Evolutionary conservation across 2,329 filamentous ascomycete species (phyloP).

Genomic region (Penicillium sp.): DNA sequence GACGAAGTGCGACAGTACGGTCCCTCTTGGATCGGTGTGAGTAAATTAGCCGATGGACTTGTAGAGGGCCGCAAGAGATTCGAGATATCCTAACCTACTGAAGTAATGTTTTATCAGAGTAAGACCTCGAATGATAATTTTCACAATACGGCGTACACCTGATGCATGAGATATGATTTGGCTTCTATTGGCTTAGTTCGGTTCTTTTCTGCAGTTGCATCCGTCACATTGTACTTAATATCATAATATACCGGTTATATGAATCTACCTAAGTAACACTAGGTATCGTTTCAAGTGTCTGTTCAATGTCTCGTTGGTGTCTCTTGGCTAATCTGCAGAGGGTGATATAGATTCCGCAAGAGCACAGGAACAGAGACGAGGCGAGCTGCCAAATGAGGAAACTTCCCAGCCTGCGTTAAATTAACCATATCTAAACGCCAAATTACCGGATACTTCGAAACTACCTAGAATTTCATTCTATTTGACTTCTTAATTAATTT

Average conservation of each 20-base stretch:
- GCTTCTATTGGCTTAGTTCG: not conserved
- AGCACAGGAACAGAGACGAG: too few species aligned
- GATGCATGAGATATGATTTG: conserved; percentile 8
- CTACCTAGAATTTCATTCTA: not conserved
- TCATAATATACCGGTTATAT: not conserved
- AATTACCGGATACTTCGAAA: not conserved
- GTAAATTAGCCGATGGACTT: conserved; percentile 76
- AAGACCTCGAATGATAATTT: not conserved
- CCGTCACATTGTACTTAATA: not conserved
- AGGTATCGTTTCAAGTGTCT: too few species aligned
- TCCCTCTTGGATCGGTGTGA: conserved; percentile 78
- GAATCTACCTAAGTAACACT: not conserved
- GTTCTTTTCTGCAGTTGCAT: not conserved
- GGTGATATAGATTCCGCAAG: too few species aligned
- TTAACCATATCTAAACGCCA: too few species aligned
- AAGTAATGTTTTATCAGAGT: conserved; percentile 1
- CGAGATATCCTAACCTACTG: conserved; percentile 42
- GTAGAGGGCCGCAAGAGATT: conserved; percentile 80
- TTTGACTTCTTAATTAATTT: not conserved
- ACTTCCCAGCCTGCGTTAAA: too few species aligned
- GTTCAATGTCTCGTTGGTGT: too few species aligned
- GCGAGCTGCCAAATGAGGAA: too few species aligned
- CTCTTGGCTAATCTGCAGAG: too few species aligned
- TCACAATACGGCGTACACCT: not conserved
- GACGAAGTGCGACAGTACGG: conserved; percentile 78